Percentiles rank a stretch among this genome's conserved stretches.
phyloP scores from a whole-genome alignment of 31 red algal species.

The Endocladia muricata region DNA sequence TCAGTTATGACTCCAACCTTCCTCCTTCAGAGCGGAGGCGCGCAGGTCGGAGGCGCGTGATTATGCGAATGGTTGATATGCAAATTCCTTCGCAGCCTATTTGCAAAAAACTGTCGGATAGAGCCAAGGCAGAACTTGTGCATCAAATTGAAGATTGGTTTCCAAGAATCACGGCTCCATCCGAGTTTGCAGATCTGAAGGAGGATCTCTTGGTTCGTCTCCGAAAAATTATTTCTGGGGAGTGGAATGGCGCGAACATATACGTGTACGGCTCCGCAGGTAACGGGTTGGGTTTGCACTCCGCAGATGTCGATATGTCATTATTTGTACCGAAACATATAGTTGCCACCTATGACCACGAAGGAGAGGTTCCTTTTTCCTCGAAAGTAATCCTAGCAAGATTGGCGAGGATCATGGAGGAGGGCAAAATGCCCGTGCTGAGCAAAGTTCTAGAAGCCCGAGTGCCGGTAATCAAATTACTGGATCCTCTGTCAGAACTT shows the following conservation, averaged over 20 bases:
- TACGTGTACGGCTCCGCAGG: constrained; percentile 67
- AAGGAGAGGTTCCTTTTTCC: constrained; percentile 7
- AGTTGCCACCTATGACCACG: not conserved
- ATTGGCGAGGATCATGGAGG: constrained; percentile 55
- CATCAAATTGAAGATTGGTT: constrained; percentile 58
- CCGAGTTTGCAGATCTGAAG: constrained; percentile 15
- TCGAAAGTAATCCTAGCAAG: constrained; percentile 40
- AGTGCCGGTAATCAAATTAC: constrained; percentile 91
- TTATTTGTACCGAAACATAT: constrained; percentile 53
- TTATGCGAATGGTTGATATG: constrained; percentile 51
- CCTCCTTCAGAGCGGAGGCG: constrained; percentile 24
- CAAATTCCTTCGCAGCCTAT: constrained; percentile 41
- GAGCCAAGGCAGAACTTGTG: constrained; percentile 57
- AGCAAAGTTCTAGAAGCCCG: constrained; percentile 66
- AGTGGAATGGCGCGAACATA: constrained; percentile 63
- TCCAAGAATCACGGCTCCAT: constrained; percentile 37
- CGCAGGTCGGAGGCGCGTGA: constrained; percentile 41
- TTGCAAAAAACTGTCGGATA: constrained; percentile 39
- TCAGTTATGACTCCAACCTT: not conserved
- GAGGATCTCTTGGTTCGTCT: constrained; percentile 38
- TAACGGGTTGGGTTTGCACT: constrained; percentile 63
- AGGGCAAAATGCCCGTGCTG: constrained; percentile 46
- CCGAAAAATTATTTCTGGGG: constrained; percentile 35
- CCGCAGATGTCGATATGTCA: constrained; percentile 73
- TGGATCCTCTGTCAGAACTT: constrained; percentile 68